These are phyloP conservation scores for Trypethelium eluteriae DNA, from an alignment of 495 filamentous ascomycete genomes.

Conservation along the genomic window DNA sequence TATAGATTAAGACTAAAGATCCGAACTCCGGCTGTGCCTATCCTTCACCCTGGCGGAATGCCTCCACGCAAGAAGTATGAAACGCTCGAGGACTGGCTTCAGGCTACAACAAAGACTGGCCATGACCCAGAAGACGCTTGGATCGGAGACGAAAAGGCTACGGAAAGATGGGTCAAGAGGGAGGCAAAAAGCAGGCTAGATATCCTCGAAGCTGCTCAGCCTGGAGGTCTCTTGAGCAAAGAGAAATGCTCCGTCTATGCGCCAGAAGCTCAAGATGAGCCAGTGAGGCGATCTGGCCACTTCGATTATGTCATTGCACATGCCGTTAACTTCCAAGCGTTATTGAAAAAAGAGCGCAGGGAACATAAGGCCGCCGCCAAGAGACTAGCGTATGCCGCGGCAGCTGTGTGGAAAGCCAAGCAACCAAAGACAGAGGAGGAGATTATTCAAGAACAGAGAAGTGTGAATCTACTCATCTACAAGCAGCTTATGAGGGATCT, in stretches of 20 bases:
- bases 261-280: slow-evolving; percentile 67
- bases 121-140: slow-evolving; percentile 34
- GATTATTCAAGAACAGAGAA: slow-evolving; percentile 48
- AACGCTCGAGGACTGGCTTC: slow-evolving; percentile 53
- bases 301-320: slow-evolving; percentile 77
- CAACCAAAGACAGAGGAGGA: slow-evolving; percentile 67
- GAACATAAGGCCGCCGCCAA: slow-evolving; percentile 64
- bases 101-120: slow-evolving; percentile 23
- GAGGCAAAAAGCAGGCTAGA: slow-evolving; percentile 51
- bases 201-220: slow-evolving; percentile 61
- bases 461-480: slow-evolving; percentile 41
- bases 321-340: slow-evolving; percentile 66
- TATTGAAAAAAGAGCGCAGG: slow-evolving; percentile 68
- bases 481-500: slow-evolving; percentile 63
- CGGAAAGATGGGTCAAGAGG: slow-evolving; percentile 50
- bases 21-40: slow-evolving; percentile 44
- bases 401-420: slow-evolving; percentile 52
- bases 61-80: slow-evolving; percentile 38
- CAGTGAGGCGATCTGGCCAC: slow-evolving; percentile 71
- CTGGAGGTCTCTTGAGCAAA: slow-evolving; percentile 65
- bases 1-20: slow-evolving; percentile 43
- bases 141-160: slow-evolving; percentile 38
- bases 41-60: slow-evolving; percentile 49
- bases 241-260: slow-evolving; percentile 66
- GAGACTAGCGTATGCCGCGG: slow-evolving; percentile 45